Evolutionary conservation across 306 rosid genomes (phyloP), one percentile per base, ranked within the genome.

Genomic region (Prunus mongolica): DNA sequence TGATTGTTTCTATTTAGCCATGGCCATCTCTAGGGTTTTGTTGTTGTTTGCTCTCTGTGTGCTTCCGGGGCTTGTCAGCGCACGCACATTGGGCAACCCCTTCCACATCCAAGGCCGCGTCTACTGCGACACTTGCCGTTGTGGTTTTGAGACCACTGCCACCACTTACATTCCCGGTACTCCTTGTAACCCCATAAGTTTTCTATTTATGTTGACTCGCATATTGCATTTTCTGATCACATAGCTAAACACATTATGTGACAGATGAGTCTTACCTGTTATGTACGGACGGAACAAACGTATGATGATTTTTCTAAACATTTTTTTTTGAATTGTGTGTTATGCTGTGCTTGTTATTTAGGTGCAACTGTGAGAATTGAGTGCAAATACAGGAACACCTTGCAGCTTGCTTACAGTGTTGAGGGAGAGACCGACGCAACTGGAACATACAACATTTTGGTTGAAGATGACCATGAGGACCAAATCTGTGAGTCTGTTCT

Each of bases 41-140:
- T 11, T 85, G 56, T 80, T 89, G 72, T 44, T 86, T 11, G 80
- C 88, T 20, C 66, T 87, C 12, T 81, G 78, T 34, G 20, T 77
- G 13, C 24, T 82, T 12, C 79, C 80, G 20, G 81, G 80, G 18
- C 70, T 82, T 20, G 78, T 70, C 30, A 24, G 61, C 15, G 67
- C 79, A 0, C 49, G 22, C 44, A 61, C 41, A 25, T 18, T 16
- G 32, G 85, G 77, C 63, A 67, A 71, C 20, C 78, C 83, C 27
- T 87, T 79, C 81, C 46, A 8, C 27, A 28, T 87, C 54, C 45
- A 58, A 15, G 98, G 96, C 51, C 66, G 24, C 5, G 87, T 89
- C 84, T 93, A 93, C 73, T 93, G 97, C 12, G 97, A 93, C 78
- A 93, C 91, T 6, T 93, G 96, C 76, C 94, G 83, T 9, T 88